Evolutionary conservation across 2,329 filamentous ascomycete genomes (phyloP), one percentile per base, ranked within the genome.

Genomic region (Pseudogymnoascus sp.): DNA sequence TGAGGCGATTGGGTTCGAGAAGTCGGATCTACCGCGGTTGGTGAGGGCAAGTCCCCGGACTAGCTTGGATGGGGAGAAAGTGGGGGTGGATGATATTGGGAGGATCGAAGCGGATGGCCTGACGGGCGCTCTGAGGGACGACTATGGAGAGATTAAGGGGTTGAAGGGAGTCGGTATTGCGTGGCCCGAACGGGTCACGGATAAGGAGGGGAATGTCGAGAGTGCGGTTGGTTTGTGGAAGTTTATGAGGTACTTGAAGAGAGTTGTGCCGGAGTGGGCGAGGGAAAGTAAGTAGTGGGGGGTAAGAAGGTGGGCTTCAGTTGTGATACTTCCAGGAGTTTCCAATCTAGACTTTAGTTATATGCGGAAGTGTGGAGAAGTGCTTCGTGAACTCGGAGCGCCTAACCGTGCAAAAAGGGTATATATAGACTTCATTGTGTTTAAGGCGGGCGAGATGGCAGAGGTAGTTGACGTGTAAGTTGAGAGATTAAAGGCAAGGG

Each of bases 151-250:
- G 30, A 72, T 72, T 25, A 35, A 8, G 52, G 82, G 83, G 0
- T 67, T 87, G 16, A 84, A 80, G 68, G 85, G 82, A 2, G 84
- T 84, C 0, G 85, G 85, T 0, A 87, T 88, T 67, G 84, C 84
- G 0, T 88, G 82, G 67, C 85, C 85, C 0, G 82, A 87, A 69
- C 75, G 77, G 23, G 83, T 86, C 5, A 78, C 78, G 7, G 85
- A 87, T 74, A 84, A 84, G 0, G 73, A 79, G 41, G 84, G 84
- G 0, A 86, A 86, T 70, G 80, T 83, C 6, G 84, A 87, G 72
- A 77, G 80, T 67, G 82, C 83, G 0, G 85, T 87, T 60, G 85
- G 85, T 0, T 80, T 87, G 69, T 85, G 78, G 69, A 87, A 88
- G 72, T 87, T 88, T 66, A 86, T 87, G 83, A 83, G 79, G 55